phyloP scores from a whole-genome alignment of 345 rosid species.

The Brassica incana region DNA sequence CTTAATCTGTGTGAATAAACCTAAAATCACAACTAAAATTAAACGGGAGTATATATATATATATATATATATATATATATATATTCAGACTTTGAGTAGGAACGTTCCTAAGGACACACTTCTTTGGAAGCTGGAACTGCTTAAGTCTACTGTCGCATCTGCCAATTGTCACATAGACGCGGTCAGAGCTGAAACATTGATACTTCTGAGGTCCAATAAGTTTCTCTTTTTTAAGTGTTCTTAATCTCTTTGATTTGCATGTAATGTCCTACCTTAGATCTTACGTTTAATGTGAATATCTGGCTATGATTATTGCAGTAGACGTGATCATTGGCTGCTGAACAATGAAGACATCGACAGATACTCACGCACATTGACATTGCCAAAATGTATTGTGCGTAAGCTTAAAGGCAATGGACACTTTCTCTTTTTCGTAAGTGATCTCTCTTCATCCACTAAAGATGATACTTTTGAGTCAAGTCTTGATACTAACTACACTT shows the following conservation, averaged over 20 bases:
- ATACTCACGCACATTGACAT: constrained; percentile 28
- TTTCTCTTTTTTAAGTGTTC: neutral
- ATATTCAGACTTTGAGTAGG: constrained; percentile 52
- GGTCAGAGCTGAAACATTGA: constrained; percentile 55
- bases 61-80: too few species aligned
- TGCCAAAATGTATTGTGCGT: constrained; percentile 53
- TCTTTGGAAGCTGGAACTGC: constrained; percentile 71
- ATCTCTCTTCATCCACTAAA: constrained; percentile 20
- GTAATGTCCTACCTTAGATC: neutral
- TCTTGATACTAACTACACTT: constrained; percentile 2
- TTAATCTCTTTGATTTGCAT: neutral
- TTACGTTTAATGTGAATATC: constrained; percentile 3
- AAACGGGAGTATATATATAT: too few species aligned
- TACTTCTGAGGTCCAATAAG: constrained; percentile 54
- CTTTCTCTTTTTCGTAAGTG: constrained; percentile 70
- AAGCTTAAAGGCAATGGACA: constrained; percentile 54
- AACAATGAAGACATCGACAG: constrained; percentile 63
- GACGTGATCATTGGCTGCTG: constrained; percentile 66
- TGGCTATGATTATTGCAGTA: constrained; percentile 44
- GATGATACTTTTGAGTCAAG: neutral
- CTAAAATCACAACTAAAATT: too few species aligned
- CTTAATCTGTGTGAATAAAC: too few species aligned
- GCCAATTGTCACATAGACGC: constrained; percentile 57
- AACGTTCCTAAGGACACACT: constrained; percentile 63
- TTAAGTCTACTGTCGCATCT: constrained; percentile 49